Conservation (phyloP, 164 flowering plant species). For the Hamamelis virginiana region DNA sequence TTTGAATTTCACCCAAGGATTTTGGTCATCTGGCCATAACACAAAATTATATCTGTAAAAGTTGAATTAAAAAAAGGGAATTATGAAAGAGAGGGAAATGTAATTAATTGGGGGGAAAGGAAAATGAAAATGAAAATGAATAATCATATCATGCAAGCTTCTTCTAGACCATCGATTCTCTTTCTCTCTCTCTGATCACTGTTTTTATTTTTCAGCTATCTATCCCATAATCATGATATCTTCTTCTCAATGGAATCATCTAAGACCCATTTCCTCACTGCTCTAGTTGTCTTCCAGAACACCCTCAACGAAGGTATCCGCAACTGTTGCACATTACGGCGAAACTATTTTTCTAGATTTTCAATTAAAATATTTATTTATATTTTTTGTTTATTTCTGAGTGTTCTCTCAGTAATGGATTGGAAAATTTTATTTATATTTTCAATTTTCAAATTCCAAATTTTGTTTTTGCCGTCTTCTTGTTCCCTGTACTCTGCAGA, state of each 20-base stretch:
- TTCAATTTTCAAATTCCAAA: neutral
- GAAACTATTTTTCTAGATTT: neutral
- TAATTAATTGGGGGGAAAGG: too few relatives aligned
- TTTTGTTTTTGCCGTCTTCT: neutral
- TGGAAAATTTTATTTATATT: neutral
- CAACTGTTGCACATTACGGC: neutral
- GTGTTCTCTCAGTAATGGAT: too few relatives aligned
- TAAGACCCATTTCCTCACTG: neutral
- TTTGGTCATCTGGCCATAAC: too few relatives aligned
- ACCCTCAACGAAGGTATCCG: neutral
- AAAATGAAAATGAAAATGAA: neutral
- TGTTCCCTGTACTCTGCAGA: conserved; percentile 3
- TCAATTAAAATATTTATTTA: too few relatives aligned
- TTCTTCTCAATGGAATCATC: neutral
- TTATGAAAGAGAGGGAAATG: too few relatives aligned
- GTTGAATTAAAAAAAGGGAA: too few relatives aligned
- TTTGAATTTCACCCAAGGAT: too few relatives aligned
- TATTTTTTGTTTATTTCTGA: too few relatives aligned
- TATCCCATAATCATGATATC: neutral
- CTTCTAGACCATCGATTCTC: neutral
- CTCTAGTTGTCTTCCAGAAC: neutral
- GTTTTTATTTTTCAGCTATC: neutral
- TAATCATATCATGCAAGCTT: conserved; percentile 2
- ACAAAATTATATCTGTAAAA: too few relatives aligned
- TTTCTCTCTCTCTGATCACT: neutral